Conservation (phyloP, 2,329 filamentous ascomycete species). For the Ascochyta fabae region DNA sequence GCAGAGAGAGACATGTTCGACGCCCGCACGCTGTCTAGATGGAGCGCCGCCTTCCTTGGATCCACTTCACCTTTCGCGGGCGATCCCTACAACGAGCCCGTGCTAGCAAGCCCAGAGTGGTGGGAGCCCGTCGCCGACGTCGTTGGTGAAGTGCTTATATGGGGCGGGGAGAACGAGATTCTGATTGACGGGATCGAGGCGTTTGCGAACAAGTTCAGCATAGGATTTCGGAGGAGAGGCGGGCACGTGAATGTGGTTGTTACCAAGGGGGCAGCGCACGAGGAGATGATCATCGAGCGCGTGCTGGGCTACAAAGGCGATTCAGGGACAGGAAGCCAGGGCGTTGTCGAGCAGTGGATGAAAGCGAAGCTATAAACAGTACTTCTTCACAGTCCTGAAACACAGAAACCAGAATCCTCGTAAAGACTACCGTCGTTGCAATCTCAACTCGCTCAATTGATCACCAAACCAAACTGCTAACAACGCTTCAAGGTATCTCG, state of each 20-base stretch:
- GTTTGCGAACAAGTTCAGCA: conserved; percentile 57
- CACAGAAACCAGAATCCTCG: no score
- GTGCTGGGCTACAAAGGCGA: conserved; percentile 49
- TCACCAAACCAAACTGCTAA: not conserved
- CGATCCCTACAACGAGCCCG: conserved; percentile 61
- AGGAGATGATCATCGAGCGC: conserved; percentile 52
- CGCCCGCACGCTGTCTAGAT: conserved; percentile 49
- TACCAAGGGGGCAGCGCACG: conserved; percentile 49
- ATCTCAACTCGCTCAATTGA: not conserved
- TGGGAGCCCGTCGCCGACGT: conserved; percentile 56
- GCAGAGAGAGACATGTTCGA: conserved; percentile 60
- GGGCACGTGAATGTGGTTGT: conserved; percentile 45
- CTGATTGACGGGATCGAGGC: conserved; percentile 62
- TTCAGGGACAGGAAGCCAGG: conserved; percentile 44
- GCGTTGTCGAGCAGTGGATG: conserved; percentile 49
- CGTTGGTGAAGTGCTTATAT: conserved; percentile 58
- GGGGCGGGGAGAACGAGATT: conserved; percentile 63
- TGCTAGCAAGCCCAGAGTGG: conserved; percentile 59
- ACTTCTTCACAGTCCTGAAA: no score
- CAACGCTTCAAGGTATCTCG: conserved; percentile 7
- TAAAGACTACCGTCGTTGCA: no score
- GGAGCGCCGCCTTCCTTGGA: conserved; percentile 58
- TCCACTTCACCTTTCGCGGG: conserved; percentile 54
- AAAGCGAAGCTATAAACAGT: conserved; percentile 40
- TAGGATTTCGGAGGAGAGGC: conserved; percentile 43